These are phyloP conservation scores for Aleurites moluccanus DNA, from an alignment of 441 rosid species.

Conservation along the genomic window DNA sequence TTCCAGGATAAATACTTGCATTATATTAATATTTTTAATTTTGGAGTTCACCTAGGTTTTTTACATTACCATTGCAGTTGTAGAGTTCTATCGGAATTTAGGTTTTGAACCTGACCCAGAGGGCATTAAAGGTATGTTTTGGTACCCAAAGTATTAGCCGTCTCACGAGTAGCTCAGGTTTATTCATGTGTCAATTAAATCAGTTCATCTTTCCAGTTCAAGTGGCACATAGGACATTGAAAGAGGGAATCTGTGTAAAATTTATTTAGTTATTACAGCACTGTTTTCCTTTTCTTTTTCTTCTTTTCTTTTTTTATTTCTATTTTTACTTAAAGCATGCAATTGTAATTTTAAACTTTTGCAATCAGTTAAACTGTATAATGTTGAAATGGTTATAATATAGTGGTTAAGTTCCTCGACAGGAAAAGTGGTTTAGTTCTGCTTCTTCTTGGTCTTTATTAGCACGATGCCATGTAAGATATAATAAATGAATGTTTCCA, in stretches of 20 bases:
- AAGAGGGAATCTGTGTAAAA: neutral
- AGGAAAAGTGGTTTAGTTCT: neutral
- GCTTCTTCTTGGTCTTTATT: neutral
- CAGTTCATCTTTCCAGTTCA: neutral
- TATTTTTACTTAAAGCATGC: neutral
- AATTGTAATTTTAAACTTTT: neutral
- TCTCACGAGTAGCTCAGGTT: neutral
- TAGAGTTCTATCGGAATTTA: conserved; percentile 86
- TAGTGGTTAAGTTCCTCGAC: neutral
- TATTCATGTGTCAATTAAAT: conserved; percentile 5
- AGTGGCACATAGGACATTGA: conserved; percentile 15
- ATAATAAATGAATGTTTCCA: neutral
- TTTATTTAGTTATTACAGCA: neutral
- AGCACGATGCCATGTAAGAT: neutral
- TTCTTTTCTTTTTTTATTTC: neutral
- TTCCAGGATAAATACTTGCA: neutral
- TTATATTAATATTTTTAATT: neutral
- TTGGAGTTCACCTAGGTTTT: conserved; percentile 7
- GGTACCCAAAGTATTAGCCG: conserved; percentile 70
- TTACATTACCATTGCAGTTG: conserved; percentile 50
- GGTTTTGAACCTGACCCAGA: conserved; percentile 97
- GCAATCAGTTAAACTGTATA: neutral
- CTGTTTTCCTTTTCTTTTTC: neutral
- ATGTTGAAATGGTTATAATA: no score
- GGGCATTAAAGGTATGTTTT: conserved; percentile 98